Conservation (phyloP, 2,329 filamentous ascomycete genomes). For the Cercospora sesami region DNA sequence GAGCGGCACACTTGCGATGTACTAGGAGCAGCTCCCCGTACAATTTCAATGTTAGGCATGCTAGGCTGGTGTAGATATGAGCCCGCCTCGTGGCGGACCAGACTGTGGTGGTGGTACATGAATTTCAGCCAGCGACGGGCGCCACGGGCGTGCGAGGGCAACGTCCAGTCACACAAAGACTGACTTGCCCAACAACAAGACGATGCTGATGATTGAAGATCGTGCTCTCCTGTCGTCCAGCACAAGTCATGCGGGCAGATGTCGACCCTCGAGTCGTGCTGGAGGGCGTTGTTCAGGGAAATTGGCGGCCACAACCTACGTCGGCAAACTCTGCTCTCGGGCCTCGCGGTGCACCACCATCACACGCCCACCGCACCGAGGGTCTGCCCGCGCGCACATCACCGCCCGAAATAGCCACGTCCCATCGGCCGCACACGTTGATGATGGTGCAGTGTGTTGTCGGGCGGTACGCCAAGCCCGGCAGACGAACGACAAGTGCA, state of each 20-base stretch:
- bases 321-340: slow-evolving; percentile 4
- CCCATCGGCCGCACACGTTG: neutral
- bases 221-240: neutral
- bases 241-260: neutral
- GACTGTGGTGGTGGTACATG: neutral
- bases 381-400: neutral
- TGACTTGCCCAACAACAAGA: neutral
- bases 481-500: neutral
- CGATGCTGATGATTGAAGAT: neutral
- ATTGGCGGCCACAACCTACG: neutral
- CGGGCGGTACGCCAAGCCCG: neutral
- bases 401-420: neutral
- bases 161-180: neutral
- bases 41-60: neutral
- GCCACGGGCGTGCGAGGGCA: slow-evolving; percentile 1
- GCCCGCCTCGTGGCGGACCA: neutral
- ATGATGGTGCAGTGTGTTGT: neutral
- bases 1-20: neutral
- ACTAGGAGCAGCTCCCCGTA: neutral
- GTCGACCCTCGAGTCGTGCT: neutral
- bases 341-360: neutral
- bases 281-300: neutral
- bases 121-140: neutral
- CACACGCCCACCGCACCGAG: neutral
- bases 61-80: neutral